Conservation (phyloP, 2,329 filamentous ascomycete species). For the Myriosclerotinia curreyana region DNA sequence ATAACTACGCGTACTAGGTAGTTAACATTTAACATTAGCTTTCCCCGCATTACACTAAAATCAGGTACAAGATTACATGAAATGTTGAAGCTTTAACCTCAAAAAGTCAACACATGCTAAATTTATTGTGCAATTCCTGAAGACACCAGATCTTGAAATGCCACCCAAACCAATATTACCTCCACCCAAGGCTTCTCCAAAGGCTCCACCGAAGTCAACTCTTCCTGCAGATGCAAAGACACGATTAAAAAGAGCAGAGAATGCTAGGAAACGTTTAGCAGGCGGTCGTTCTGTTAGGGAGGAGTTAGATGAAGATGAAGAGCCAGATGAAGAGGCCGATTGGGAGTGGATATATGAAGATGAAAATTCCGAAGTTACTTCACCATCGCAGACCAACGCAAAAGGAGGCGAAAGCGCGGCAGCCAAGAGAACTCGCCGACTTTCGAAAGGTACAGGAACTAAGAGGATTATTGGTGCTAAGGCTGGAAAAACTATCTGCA, state of each 20-base stretch:
- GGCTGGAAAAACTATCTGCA: conserved; percentile 78
- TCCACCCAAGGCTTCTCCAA: conserved; percentile 25
- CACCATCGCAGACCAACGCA: background rate
- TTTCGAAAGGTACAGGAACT: conserved; percentile 33
- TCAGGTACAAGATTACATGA: conserved; percentile 3
- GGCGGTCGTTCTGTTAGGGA: conserved; percentile 47
- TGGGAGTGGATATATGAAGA: conserved; percentile 73
- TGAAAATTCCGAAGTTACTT: conserved; percentile 3
- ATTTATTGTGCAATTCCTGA: background rate
- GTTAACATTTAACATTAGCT: background rate
- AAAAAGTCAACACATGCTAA: conserved; percentile 17
- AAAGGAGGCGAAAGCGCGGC: conserved; percentile 27
- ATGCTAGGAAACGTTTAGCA: conserved; percentile 43
- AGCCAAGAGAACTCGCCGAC: conserved; percentile 27
- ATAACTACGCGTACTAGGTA: too few species aligned
- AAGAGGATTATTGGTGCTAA: conserved; percentile 68
- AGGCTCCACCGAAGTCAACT: conserved; percentile 25
- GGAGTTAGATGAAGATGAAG: conserved; percentile 86
- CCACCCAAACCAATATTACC: conserved; percentile 29
- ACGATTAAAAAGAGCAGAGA: conserved; percentile 38
- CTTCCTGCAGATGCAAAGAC: conserved; percentile 23
- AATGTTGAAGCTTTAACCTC: conserved; percentile 3
- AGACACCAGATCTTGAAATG: conserved; percentile 31
- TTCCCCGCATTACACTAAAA: conserved; percentile 12
- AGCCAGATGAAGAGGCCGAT: conserved; percentile 59